Percentiles rank a stretch among this genome's conserved stretches.
phyloP scores from a whole-genome alignment of 768 basidiomycete genomes.

The Dacryopinax primogenitus region DNA sequence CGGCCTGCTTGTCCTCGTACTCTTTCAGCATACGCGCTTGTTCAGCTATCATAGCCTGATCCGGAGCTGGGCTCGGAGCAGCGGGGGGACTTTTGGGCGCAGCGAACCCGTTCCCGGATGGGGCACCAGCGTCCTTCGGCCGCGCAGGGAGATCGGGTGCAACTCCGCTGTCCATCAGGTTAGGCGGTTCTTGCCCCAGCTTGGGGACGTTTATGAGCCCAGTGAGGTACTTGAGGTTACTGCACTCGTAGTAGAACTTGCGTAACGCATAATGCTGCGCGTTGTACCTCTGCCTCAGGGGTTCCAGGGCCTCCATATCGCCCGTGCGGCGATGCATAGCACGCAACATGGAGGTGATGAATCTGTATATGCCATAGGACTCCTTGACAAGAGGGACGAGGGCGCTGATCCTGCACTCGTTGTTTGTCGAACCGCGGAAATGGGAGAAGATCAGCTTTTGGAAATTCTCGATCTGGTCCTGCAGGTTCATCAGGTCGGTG shows the following conservation, averaged over 20 bases:
- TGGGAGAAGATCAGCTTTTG: constrained; percentile 95
- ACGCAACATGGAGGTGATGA: constrained; percentile 96
- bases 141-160: constrained; percentile 79
- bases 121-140: constrained; percentile 41
- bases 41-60: constrained; percentile 63
- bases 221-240: constrained; percentile 94
- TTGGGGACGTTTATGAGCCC: constrained; percentile 98
- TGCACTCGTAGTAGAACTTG: constrained; percentile 99
- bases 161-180: constrained; percentile 66
- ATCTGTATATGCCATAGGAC: constrained; percentile 97
- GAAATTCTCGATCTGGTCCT: constrained; percentile 98
- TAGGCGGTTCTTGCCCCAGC: constrained; percentile 96
- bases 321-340: constrained; percentile 93
- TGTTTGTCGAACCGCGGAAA: constrained; percentile 81
- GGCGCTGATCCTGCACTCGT: constrained; percentile 93
- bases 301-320: constrained; percentile 77
- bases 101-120: constrained; percentile 34
- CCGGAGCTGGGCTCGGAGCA: constrained; percentile 46
- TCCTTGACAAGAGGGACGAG: constrained; percentile 96
- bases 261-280: constrained; percentile 87
- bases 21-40: constrained; percentile 90
- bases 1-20: constrained; percentile 91
- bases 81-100: constrained; percentile 55
- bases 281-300: constrained; percentile 72
- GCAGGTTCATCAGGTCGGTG: constrained; percentile 89